Base-by-base conservation (phyloP, 306 rosid genomes). In the Cyamopsis tetragonoloba region DNA sequence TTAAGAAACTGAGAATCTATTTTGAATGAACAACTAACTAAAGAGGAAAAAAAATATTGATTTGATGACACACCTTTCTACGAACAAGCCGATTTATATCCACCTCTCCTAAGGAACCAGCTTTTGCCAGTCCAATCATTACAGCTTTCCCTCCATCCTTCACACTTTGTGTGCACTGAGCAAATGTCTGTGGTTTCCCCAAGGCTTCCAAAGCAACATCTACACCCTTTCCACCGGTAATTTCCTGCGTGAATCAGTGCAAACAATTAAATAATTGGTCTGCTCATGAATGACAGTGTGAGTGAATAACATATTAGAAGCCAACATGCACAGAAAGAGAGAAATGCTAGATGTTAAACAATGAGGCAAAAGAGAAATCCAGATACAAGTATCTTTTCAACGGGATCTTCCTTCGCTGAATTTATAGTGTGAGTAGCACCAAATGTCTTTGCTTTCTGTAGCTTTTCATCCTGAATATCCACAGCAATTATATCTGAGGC, bases 81-180 rank as follows among this genome's bases (percentile, higher is more conserved):
- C 96, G 96, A 75, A 93, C 96, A 54, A 93, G 97, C 46, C 86
- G 91, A 71, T 93, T 93, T 66, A 93, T 93, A 48, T 93, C 98
- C 62, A 93, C 71, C 84, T 89, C 80, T 76, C 98, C 98, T 15
- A 89, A 68, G 4, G 89, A 80, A 75, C 96, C 97, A 17, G 91
- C 68, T 80, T 71, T 65, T 7, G 95, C 83, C 39, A 93, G 86
- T 72, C 98, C 98, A 73, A 93, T 82, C 91, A 93, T 89, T 57
- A 93, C 97, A 6, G 97, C 98, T 82, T 85, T 93, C 60, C 98
- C 98, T 77, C 98, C 98, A 76, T 86, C 97, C 74, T 74, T 93
- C 64, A 93, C 97, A 72, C 98, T 86, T 43, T 78, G 84, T 9
- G 78, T 69, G 74, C 98, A 93, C 56, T 93, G 98, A 56, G 80